A percentile compares a stretch with the other conserved stretches of the same genome.
Evolutionary conservation across 2,329 filamentous ascomycete species (phyloP).

Genomic region (Cercospora brassicicola): DNA sequence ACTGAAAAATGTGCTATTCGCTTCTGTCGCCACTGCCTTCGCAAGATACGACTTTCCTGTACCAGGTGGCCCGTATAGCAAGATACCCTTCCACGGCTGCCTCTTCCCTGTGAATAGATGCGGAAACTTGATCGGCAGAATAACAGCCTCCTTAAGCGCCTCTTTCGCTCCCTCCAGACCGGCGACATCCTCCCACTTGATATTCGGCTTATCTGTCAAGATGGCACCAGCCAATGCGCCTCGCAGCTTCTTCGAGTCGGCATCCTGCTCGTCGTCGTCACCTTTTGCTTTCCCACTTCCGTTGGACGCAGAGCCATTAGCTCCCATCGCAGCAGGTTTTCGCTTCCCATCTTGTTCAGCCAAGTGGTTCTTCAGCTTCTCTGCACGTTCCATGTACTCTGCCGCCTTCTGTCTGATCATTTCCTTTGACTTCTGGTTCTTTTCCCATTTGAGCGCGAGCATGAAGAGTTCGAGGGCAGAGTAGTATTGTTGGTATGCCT

Average conservation of each 20-base stretch:
- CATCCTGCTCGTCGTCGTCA: constrained; percentile 66
- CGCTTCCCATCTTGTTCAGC: constrained; percentile 68
- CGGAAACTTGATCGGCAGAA: constrained; percentile 97
- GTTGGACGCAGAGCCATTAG: constrained; percentile 66
- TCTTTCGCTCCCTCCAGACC: constrained; percentile 93
- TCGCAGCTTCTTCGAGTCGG: constrained; percentile 92
- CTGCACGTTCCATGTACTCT: constrained; percentile 97
- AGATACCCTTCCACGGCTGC: constrained; percentile 96
- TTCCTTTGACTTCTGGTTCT: constrained; percentile 94
- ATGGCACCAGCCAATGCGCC: constrained; percentile 90
- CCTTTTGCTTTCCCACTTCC: constrained; percentile 65
- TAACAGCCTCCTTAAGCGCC: constrained; percentile 94
- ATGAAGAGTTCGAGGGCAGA: constrained; percentile 96
- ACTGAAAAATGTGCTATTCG: constrained; percentile 98
- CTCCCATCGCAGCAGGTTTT: constrained; percentile 70
- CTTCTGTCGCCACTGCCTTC: constrained; percentile 96
- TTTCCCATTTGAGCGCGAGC: constrained; percentile 99
- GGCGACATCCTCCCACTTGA: constrained; percentile 97
- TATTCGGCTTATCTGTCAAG: constrained; percentile 89
- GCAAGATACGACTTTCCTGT: constrained; percentile 97
- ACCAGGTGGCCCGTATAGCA: constrained; percentile 92
- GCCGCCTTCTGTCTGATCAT: constrained; percentile 94
- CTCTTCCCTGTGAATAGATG: constrained; percentile 94
- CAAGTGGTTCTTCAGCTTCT: constrained; percentile 93
- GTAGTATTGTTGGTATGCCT: constrained; percentile 95